These are phyloP conservation scores for Ophiosphaerella narmari DNA, from an alignment of 2,329 filamentous ascomycete genomes.

Conservation along the genomic window DNA sequence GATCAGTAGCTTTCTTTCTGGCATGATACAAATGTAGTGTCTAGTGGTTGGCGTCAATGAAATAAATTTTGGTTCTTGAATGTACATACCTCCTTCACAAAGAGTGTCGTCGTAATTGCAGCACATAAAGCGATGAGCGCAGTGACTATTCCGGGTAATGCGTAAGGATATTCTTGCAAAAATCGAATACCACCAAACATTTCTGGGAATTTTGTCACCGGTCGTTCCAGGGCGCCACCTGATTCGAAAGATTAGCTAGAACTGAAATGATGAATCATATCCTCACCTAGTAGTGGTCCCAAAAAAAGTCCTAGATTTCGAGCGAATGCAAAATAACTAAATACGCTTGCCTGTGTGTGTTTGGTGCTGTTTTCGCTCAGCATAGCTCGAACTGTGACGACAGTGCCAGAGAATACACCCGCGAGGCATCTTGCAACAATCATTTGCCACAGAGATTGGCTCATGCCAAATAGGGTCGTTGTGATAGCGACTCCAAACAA, in stretches of 20 bases:
- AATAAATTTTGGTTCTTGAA: too few species aligned
- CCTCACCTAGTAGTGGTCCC: conserved; percentile 64
- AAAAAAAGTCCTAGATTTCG: conserved; percentile 76
- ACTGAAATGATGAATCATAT: not conserved
- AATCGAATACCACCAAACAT: conserved; percentile 62
- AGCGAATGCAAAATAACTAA: conserved; percentile 76
- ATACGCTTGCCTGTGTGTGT: conserved; percentile 72
- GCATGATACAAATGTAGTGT: conserved; percentile 38
- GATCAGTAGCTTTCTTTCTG: conserved; percentile 22
- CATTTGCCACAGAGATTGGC: conserved; percentile 73
- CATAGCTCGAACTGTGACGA: conserved; percentile 78
- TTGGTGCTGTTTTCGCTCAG: conserved; percentile 72
- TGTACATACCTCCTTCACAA: conserved; percentile 61
- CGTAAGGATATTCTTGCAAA: conserved; percentile 68
- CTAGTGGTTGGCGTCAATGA: conserved; percentile 12
- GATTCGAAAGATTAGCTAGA: conserved; percentile 7
- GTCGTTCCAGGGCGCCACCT: conserved; percentile 72
- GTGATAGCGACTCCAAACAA: conserved; percentile 66
- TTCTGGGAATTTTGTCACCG: conserved; percentile 65
- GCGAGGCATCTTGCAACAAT: conserved; percentile 71
- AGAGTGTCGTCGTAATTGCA: conserved; percentile 58
- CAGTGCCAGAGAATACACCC: conserved; percentile 73
- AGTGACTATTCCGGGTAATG: conserved; percentile 65
- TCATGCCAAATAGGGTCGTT: conserved; percentile 70
- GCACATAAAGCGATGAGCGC: conserved; percentile 60